Conservation (phyloP, 441 rosid genomes). For the Syzygium malaccense region DNA sequence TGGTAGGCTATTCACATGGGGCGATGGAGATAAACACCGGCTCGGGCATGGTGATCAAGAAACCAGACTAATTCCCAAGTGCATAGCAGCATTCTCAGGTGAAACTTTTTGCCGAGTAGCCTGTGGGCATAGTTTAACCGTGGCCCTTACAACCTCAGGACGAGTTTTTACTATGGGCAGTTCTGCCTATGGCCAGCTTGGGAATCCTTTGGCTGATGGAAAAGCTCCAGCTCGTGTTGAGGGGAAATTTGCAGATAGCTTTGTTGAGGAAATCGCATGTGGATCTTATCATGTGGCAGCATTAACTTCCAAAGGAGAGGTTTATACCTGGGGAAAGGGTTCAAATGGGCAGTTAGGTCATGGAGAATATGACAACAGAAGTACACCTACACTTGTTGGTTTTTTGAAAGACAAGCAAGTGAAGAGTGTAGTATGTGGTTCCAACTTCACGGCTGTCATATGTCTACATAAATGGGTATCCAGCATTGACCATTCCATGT, state of each 20-base stretch:
- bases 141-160: background rate
- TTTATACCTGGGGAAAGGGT: slow-evolving; percentile 13
- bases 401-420: slow-evolving; percentile 11
- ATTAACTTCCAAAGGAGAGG: slow-evolving; percentile 2
- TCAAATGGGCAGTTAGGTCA: slow-evolving; percentile 14
- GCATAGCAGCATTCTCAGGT: background rate
- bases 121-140: slow-evolving; percentile 6
- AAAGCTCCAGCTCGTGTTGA: slow-evolving; percentile 2
- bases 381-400: background rate
- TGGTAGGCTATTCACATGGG: slow-evolving; percentile 6
- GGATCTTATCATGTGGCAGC: slow-evolving; percentile 14
- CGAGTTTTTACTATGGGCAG: slow-evolving; percentile 9
- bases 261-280: slow-evolving; percentile 7
- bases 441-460: slow-evolving; percentile 9
- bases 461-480: slow-evolving; percentile 8
- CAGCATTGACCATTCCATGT: slow-evolving; percentile 8
- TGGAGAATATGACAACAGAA: slow-evolving; percentile 4
- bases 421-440: slow-evolving; percentile 5
- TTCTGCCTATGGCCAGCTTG: slow-evolving; percentile 10
- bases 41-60: slow-evolving; percentile 10
- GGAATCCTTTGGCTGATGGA: slow-evolving; percentile 7
- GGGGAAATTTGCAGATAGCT: background rate
- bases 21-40: slow-evolving; percentile 3
- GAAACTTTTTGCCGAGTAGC: slow-evolving; percentile 6
- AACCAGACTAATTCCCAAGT: background rate